A percentile compares a stretch with the other conserved stretches of the same genome.
Evolutionary conservation across 352 stramenopile species (phyloP).

Genomic region (Phytophthora cactorum): DNA sequence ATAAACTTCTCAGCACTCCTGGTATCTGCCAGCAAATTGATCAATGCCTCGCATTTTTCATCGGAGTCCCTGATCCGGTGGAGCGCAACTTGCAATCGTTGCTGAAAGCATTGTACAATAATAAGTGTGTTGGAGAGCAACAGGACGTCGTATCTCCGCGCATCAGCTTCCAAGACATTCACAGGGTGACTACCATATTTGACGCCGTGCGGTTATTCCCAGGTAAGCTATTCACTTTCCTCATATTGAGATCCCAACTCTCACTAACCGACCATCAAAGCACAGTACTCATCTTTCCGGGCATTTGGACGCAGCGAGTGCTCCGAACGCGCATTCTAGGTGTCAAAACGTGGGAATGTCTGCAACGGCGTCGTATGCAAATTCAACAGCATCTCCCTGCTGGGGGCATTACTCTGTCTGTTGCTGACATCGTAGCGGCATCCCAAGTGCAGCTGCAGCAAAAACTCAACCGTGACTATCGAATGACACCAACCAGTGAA

Average conservation of each 20-base stretch:
- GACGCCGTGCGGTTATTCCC: constrained; percentile 62
- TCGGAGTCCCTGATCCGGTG: constrained; percentile 35
- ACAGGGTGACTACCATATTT: constrained; percentile 37
- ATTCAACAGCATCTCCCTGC: constrained; percentile 29
- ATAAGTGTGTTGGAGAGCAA: not conserved
- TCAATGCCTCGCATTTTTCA: constrained; percentile 53
- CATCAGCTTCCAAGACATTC: constrained; percentile 34
- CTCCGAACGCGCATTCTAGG: constrained; percentile 56
- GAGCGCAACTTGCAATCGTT: constrained; percentile 32
- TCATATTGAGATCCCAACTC: not conserved
- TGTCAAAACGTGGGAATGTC: constrained; percentile 48
- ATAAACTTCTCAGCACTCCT: not conserved
- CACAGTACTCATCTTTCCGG: constrained; percentile 69
- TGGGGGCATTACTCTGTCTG: constrained; percentile 34
- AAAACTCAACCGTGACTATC: constrained; percentile 19
- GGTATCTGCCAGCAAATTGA: constrained; percentile 41
- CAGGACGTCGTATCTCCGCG: not conserved
- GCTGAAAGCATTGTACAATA: constrained; percentile 34
- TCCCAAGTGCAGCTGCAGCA: constrained; percentile 26
- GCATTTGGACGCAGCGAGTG: constrained; percentile 61
- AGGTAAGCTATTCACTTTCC: constrained; percentile 33
- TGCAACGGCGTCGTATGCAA: constrained; percentile 46
- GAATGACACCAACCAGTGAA: constrained; percentile 19
- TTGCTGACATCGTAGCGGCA: constrained; percentile 48
- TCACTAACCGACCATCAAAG: constrained; percentile 5